phyloP scores from a whole-genome alignment of 139 green algal species.

The Auxenochlorella protothecoides region DNA sequence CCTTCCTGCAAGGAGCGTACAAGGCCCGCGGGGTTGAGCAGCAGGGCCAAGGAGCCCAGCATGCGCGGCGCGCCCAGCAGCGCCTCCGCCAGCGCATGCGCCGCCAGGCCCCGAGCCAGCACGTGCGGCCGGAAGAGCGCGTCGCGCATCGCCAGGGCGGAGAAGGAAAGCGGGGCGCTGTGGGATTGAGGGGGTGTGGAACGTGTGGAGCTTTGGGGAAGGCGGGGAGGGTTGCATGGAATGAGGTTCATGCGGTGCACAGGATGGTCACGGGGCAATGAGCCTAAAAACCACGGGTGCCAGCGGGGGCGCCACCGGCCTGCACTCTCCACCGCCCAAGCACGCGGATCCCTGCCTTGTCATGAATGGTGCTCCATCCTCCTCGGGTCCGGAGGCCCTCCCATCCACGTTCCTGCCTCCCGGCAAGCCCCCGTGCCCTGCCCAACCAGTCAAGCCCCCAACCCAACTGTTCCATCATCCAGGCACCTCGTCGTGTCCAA shows the following conservation, averaged over 20 bases:
- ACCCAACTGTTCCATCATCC: background rate
- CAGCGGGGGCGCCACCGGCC: too few relatives aligned
- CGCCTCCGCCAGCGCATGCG: slow-evolving; percentile 43
- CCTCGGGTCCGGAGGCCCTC: background rate
- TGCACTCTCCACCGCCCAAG: too few relatives aligned
- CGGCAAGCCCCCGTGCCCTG: too few relatives aligned
- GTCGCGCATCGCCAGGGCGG: background rate
- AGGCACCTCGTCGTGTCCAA: slow-evolving; percentile 9
- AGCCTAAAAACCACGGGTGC: too few relatives aligned
- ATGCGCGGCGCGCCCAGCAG: slow-evolving; percentile 44
- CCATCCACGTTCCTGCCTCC: too few relatives aligned
- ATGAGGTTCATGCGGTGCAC: background rate
- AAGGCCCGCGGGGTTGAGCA: slow-evolving; percentile 58
- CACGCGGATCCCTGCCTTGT: too few relatives aligned
- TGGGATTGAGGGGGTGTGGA: background rate
- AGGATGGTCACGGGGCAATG: too few relatives aligned
- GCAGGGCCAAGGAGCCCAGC: slow-evolving; percentile 48
- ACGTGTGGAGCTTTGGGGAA: too few relatives aligned
- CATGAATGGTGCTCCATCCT: background rate
- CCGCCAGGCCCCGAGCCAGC: slow-evolving; percentile 29
- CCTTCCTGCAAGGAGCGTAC: slow-evolving; percentile 32
- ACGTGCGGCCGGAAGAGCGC: slow-evolving; percentile 35
- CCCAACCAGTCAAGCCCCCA: too few relatives aligned
- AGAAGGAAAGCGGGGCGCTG: slow-evolving; percentile 23
- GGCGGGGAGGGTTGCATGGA: background rate